Base-by-base conservation (phyloP, 164 flowering plant genomes). In the Vitis cinerea region DNA sequence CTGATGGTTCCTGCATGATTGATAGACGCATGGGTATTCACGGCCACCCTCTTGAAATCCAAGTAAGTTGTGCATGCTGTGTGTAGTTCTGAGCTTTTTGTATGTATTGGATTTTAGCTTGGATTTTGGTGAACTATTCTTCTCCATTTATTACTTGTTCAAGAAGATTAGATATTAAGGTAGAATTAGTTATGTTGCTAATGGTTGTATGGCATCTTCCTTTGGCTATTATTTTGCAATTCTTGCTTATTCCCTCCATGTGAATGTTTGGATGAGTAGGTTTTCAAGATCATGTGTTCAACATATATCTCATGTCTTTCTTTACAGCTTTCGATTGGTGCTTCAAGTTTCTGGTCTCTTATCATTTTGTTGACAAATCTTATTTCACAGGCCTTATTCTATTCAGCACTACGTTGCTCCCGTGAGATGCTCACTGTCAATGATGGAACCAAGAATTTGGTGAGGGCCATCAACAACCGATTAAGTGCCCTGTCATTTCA, bases 1-100 rank as follows among this genome's bases (percentile, higher is more conserved):
- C 97, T 44, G 98, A 93, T 84, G 98, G 97, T 51, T 93, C 98
- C 58, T 93, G 96, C 81, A 93, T 93, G 98, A 91, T 93, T 72
- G 98, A 93, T 71, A 82, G 97, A 51, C 78, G 98, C 27, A 90
- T 93, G 98, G 98, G 98, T 23, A 91, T 91, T 65, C 97, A 93
- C 75, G 98, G 98, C 8, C 98, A 93, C 68, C 98, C 97, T 67
- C 93, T 93, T 67, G 98, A 93, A 82, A 93, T 93, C 69, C 96
- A 93, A 81, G 97, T 91, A 74, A 80, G 83, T 52, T 44, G 15
- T 29, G 19, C 58, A 53, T 11, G 7, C 15, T 68, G 10, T 15
- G 27, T 37, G 11, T 51, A 12, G 52, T 31, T 66, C 9, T 31
- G 3, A 14, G 8, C 56, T 13, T 48, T 50, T 52, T 50, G 31